Percentiles rank a stretch among this genome's conserved stretches.
Conservation (phyloP, 257 asterid species). For the Schizonepeta tenuifolia region DNA sequence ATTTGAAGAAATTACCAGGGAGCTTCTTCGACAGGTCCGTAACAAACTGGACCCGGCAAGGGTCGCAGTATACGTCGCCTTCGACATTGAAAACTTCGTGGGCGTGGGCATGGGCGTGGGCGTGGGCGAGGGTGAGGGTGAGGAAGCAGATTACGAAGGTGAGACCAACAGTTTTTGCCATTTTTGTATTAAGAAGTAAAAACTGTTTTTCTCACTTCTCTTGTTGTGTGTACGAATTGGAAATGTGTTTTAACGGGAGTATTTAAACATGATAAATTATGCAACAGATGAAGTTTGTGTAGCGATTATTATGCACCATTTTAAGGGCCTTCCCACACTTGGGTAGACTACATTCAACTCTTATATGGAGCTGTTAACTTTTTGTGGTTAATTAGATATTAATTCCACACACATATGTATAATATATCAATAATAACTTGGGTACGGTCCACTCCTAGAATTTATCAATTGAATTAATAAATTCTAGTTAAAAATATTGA, state of each 20-base stretch:
- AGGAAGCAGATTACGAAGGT: slow-evolving; percentile 42
- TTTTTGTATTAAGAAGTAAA: slow-evolving; percentile 17
- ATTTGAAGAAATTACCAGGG: slow-evolving; percentile 31
- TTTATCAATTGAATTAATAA: no score
- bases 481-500: no score
- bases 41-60: slow-evolving; percentile 51
- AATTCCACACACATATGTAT: no score
- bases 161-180: slow-evolving; percentile 49
- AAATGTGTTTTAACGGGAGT: slow-evolving; percentile 3
- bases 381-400: background rate
- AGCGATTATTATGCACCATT: slow-evolving; percentile 23
- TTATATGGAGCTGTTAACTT: background rate
- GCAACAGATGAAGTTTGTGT: background rate
- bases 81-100: slow-evolving; percentile 38
- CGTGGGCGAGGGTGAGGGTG: slow-evolving; percentile 27
- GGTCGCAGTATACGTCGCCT: slow-evolving; percentile 61
- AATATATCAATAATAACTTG: no score
- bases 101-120: no score
- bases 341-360: background rate
- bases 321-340: slow-evolving; percentile 13
- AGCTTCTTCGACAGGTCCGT: slow-evolving; percentile 47
- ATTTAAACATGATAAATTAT: slow-evolving; percentile 23
- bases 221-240: slow-evolving; percentile 34
- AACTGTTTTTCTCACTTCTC: slow-evolving; percentile 33
- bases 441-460: no score